Evolutionary conservation across 2,329 filamentous ascomycete species (phyloP), one percentile per base, ranked within the genome.

Genomic region (Xylariaceae sp.): DNA sequence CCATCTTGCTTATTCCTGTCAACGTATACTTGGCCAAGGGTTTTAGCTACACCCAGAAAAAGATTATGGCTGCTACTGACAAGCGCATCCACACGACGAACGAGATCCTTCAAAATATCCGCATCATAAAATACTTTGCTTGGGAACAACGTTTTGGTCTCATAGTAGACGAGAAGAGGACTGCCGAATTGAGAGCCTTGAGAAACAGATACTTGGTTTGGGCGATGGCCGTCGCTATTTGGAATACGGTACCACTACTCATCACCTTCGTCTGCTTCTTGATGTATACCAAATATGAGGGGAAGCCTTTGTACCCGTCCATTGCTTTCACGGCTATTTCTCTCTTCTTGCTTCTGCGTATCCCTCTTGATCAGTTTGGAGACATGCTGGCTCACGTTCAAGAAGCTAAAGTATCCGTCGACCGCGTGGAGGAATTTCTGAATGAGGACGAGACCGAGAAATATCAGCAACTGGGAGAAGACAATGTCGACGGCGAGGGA

Each of bases 341-440:
- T 0, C 83, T 98, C 53, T 98, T 98, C 66, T 91, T 91, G 64
- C 82, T 98, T 33, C 82, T 98, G 12, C 85, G 93, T 38, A 88
- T 96, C 42, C 93, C 93, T 4, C 74, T 98, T 37, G 93, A 98
- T 65, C 92, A 97, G 68, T 77, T 98, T 43, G 93, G 93, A 40
- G 93, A 98, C 67, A 98, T 98, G 93, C 86, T 97, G 61, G 93
- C 93, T 10, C 93, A 97, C 68, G 91, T 98, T 4, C 90, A 96
- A 69, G 93, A 98, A 68, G 88, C 91, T 20, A 95, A 95, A 70
- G 92, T 98, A 17, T 98, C 93, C 0, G 83, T 98, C 41, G 91
- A 96, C 61, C 91, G 93, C 73, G 88, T 98, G 6, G 92, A 98
- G 62, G 87, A 95, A 57, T 98, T 96, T 59, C 68, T 98, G 34